These are phyloP conservation scores for Diplodia scrobiculata DNA, from an alignment of 2,329 filamentous ascomycete species.

Conservation along the genomic window DNA sequence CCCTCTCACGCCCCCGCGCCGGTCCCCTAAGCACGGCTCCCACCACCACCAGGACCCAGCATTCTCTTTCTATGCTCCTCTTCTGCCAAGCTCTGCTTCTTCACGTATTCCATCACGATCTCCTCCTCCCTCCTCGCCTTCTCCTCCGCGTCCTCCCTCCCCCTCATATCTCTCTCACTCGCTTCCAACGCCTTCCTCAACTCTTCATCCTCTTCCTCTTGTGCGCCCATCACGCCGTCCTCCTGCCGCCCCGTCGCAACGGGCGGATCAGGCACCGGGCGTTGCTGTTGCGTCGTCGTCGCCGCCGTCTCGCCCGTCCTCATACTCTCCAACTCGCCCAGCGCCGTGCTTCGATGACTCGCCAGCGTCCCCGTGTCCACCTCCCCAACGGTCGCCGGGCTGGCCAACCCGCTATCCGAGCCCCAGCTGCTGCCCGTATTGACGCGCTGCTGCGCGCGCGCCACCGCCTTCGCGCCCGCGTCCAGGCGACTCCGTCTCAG, in stretches of 20 bases:
- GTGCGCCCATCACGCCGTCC: conserved; percentile 31
- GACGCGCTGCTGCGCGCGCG: conserved; percentile 24
- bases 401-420: background rate
- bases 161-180: conserved; percentile 34
- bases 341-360: conserved; percentile 32
- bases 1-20: background rate
- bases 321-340: conserved; percentile 31
- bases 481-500: conserved; percentile 51
- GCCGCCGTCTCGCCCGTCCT: background rate
- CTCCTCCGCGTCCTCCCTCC: conserved; percentile 35
- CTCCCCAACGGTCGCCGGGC: conserved; percentile 16
- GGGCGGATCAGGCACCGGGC: background rate
- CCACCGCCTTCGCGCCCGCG: conserved; percentile 31
- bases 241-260: conserved; percentile 38
- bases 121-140: conserved; percentile 64
- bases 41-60: conserved; percentile 38
- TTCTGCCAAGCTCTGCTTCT: conserved; percentile 74
- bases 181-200: conserved; percentile 41
- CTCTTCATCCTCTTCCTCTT: conserved; percentile 42
- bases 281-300: background rate
- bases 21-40: background rate
- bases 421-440: background rate
- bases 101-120: conserved; percentile 69
- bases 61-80: conserved; percentile 52
- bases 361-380: background rate